These are phyloP conservation scores for Colletotrichum gigasporum DNA, from an alignment of 2,329 filamentous ascomycete genomes.

Conservation along the genomic window DNA sequence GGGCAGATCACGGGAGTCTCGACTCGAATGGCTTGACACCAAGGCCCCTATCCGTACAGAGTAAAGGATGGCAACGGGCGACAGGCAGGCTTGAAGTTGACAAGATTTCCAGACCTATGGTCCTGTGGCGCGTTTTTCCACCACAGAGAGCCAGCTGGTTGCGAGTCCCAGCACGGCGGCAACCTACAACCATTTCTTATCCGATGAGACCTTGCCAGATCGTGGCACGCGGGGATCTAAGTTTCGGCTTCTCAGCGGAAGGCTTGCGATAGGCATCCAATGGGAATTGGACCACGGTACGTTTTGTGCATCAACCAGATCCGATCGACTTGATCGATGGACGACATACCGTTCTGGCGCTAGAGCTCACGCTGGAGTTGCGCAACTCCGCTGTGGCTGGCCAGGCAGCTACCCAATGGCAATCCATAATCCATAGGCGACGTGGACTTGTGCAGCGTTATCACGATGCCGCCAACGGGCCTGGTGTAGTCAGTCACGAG, in stretches of 20 bases:
- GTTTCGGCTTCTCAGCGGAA: slow-evolving; percentile 7
- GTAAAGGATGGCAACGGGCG: background rate
- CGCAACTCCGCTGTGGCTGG: background rate
- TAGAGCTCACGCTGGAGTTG: background rate
- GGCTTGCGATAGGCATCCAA: background rate
- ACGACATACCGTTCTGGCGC: background rate
- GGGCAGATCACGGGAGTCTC: slow-evolving; percentile 21
- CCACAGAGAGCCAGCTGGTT: background rate
- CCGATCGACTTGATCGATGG: background rate
- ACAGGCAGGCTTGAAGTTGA: background rate
- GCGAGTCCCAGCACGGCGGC: slow-evolving; percentile 14
- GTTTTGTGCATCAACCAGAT: slow-evolving; percentile 7
- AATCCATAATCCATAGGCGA: too few relatives aligned
- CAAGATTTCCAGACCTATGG: background rate
- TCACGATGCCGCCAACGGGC: too few relatives aligned
- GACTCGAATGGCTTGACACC: slow-evolving; percentile 1
- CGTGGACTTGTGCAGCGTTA: too few relatives aligned
- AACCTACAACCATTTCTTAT: slow-evolving; percentile 6
- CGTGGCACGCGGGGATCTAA: slow-evolving; percentile 24
- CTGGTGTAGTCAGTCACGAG: too few relatives aligned
- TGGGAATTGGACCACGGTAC: background rate
- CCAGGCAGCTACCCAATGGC: background rate
- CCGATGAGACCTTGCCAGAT: background rate
- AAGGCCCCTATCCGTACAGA: too few relatives aligned
- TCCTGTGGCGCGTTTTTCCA: background rate